Evolutionary conservation across 2,329 filamentous ascomycete genomes (phyloP), one percentile per base, ranked within the genome.

Genomic region (Aulographum hederae): DNA sequence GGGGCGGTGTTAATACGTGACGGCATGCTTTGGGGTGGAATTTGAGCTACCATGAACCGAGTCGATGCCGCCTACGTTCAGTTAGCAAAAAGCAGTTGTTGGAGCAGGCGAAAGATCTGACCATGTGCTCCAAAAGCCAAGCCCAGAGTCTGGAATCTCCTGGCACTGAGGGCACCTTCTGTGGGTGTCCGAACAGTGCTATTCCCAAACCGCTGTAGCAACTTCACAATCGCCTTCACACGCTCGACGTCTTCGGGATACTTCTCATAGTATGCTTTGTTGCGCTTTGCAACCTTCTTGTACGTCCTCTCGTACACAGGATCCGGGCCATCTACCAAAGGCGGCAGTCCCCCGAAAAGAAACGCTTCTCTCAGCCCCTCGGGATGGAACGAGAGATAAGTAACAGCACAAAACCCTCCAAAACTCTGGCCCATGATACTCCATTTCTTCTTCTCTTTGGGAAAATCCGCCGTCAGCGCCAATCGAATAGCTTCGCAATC

Each of bases 361-460:
- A 92, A 95, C 16, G 72, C 56, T 56, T 95, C 86, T 18, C 73
- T 70, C 16, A 95, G 54, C 1, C 78, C 78, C 34, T 82, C 67
- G 0, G 81, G 80, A 42, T 63, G 74, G 48, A 79, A 73, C 2
- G 78, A 89, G 12, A 95, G 66, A 51, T 94, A 95, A 5, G 78
- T 86, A 20, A 82, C 61, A 30, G 65, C 67, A 46, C 84, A 80
- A 52, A 93, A 94, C 1, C 86, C 86, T 25, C 86, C 86, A 51
- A 92, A 95, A 12, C 77, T 85, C 56, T 94, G 86, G 6, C 86
- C 86, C 38, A 92, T 76, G 18, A 89, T 67, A 35, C 73, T 78
- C 86, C 85, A 94, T 48, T 75, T 73, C 49, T 73, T 69, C 47
- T 78, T 73, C 30, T 76, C 69, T 15, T 67, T 59, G 0, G 78